Evolutionary conservation across 2,329 filamentous ascomycete genomes (phyloP), one percentile per base, ranked within the genome.

Genomic region (Thielaviopsis euricoi): DNA sequence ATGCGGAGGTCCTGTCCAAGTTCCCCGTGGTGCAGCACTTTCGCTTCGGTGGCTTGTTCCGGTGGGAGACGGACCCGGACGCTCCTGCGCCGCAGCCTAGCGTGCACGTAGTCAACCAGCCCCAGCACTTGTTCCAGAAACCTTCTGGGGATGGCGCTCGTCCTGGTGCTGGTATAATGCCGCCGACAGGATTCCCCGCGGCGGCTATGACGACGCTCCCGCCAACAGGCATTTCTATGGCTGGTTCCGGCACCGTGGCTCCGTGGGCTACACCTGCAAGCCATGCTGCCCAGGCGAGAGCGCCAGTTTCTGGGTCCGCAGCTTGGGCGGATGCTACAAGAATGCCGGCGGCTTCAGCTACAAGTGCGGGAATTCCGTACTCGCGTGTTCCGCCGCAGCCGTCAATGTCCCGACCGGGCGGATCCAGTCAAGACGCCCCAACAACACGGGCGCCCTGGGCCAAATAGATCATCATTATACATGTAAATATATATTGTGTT

Each of bases 11-110:
- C 2, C 76, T 98, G 15, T 88, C 87, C 46, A 98, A 98, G 70
- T 96, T 96, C 67, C 93, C 93, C 2, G 93, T 98, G 2, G 89
- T 98, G n/a, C 93, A 98, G 71, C 93, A 98, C 70, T 97, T 93
- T 64, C 80, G 78, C 2, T 91, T 93, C 63, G 87, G 87, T 25
- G 85, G 83, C 6, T 72, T 93, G n/a, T 89, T 91, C 67, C 80
- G 78, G 43, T 91, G 86, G 85, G 82, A 87, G 1, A 71, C 69
- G 52, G 84, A 89, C 66, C 83, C 83, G 0, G 72, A 79, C 57
- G 82, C 84, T 1, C 63, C 69, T 1, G 63, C 68, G 1, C 76
- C 76, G 0, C 65, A 71, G 6, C 67, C 74, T 23, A 78, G 79
- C 6, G 70, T 79, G 0, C 83, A 87, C 67, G 74, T 81, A 66